Conservation (phyloP, 805 yeast genomes). For the Saccharomyces eubayanus region DNA sequence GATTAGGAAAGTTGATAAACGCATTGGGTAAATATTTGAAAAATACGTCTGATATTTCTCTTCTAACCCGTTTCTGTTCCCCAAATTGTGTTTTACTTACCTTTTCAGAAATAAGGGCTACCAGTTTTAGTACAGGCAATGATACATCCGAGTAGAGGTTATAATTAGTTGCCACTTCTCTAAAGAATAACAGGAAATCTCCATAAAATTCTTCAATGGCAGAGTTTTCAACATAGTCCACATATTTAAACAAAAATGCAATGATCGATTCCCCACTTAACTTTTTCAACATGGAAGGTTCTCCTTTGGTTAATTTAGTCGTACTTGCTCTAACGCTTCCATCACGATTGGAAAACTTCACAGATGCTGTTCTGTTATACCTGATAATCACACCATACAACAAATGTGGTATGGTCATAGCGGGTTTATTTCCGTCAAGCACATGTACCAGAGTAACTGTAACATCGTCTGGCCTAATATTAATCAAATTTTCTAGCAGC, state of each 20-base stretch:
- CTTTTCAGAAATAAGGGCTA: slow-evolving; percentile 46
- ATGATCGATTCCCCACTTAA: slow-evolving; percentile 41
- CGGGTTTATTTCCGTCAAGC: slow-evolving; percentile 77
- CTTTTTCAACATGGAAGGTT: slow-evolving; percentile 41
- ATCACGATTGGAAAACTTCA: slow-evolving; percentile 18
- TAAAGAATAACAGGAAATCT: slow-evolving; percentile 49
- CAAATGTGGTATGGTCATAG: slow-evolving; percentile 59
- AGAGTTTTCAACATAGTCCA: slow-evolving; percentile 61
- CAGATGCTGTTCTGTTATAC: slow-evolving; percentile 15
- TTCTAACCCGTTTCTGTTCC: slow-evolving; percentile 48
- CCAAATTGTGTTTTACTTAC: slow-evolving; percentile 52
- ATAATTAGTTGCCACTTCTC: slow-evolving; percentile 44
- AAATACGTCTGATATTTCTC: slow-evolving; percentile 45
- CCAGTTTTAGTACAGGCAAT: slow-evolving; percentile 46
- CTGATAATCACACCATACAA: slow-evolving; percentile 34
- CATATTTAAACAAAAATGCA: slow-evolving; percentile 51
- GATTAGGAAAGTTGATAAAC: slow-evolving; percentile 19
- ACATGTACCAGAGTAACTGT: slow-evolving; percentile 43
- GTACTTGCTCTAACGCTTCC: slow-evolving; percentile 7
- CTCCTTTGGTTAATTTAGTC: slow-evolving; percentile 12
- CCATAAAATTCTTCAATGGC: slow-evolving; percentile 73
- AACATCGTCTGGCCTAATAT: slow-evolving; percentile 21
- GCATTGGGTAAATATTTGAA: slow-evolving; percentile 30
- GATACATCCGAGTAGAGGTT: slow-evolving; percentile 41
- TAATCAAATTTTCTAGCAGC: slow-evolving; percentile 57